phyloP scores from a whole-genome alignment of 1,139 yeast species.

The Saccharomyces pastorianus region DNA sequence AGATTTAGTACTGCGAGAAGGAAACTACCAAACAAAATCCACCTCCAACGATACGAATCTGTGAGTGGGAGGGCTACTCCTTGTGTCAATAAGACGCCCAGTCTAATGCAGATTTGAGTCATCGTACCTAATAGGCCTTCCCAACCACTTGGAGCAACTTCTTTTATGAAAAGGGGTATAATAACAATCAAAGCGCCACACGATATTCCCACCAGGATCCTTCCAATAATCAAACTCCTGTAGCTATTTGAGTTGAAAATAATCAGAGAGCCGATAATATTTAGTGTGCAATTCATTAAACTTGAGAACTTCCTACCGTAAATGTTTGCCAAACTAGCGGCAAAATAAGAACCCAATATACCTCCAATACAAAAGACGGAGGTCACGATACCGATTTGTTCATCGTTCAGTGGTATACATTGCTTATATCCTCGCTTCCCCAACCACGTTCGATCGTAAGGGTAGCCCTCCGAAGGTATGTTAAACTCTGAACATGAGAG shows the following conservation, averaged over 20 bases:
- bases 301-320: slow-evolving; percentile 59
- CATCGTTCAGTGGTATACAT: slow-evolving; percentile 56
- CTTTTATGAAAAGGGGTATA: slow-evolving; percentile 76
- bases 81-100: slow-evolving; percentile 78
- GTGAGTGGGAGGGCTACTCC: slow-evolving; percentile 61
- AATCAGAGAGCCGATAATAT: slow-evolving; percentile 58
- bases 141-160: slow-evolving; percentile 58
- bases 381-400: slow-evolving; percentile 68
- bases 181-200: slow-evolving; percentile 85
- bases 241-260: slow-evolving; percentile 49
- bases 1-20: slow-evolving; percentile 46
- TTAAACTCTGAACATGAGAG: slow-evolving; percentile 40
- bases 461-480: slow-evolving; percentile 12
- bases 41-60: slow-evolving; percentile 62
- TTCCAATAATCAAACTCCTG: slow-evolving; percentile 47
- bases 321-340: slow-evolving; percentile 61
- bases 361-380: slow-evolving; percentile 86
- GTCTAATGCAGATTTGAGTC: slow-evolving; percentile 77
- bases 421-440: slow-evolving; percentile 29
- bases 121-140: slow-evolving; percentile 79
- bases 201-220: slow-evolving; percentile 72
- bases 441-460: slow-evolving; percentile 25
- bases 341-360: slow-evolving; percentile 61
- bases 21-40: slow-evolving; percentile 52
- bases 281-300: slow-evolving; percentile 46